Conservation (phyloP, 441 rosid genomes). For the Gossypium aridum region DNA sequence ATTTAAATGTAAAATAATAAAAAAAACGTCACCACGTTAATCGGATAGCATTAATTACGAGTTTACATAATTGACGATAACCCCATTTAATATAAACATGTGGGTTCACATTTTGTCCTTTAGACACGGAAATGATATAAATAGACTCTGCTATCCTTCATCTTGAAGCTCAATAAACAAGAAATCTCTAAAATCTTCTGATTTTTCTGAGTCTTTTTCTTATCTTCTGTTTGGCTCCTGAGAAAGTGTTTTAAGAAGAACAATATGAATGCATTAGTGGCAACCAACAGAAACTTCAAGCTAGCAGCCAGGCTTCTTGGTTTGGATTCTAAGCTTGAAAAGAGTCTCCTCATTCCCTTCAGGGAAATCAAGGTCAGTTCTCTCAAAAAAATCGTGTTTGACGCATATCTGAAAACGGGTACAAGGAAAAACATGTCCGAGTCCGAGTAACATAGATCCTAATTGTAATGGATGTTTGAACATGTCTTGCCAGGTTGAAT, state of each 20-base stretch:
- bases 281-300: slow-evolving; percentile 85
- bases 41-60: not conserved
- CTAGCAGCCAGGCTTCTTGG: slow-evolving; percentile 73
- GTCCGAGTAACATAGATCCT: not conserved
- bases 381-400: not conserved
- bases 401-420: too few relatives aligned
- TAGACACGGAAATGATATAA: not conserved
- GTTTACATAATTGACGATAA: not conserved
- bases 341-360: slow-evolving; percentile 76
- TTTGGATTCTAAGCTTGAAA: slow-evolving; percentile 88
- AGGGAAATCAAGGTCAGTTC: slow-evolving; percentile 70
- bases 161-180: slow-evolving; percentile 4
- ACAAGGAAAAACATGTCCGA: not conserved
- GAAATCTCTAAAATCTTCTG: not conserved
- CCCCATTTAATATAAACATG: slow-evolving; percentile 6
- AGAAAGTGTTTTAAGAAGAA: slow-evolving; percentile 15
- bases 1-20: too few relatives aligned
- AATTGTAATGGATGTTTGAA: not conserved
- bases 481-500: slow-evolving; percentile 45
- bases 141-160: not conserved
- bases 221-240: not conserved
- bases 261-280: slow-evolving; percentile 82
- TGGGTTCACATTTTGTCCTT: slow-evolving; percentile 19
- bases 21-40: too few relatives aligned
- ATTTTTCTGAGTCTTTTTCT: not conserved